These are phyloP conservation scores for Paecilomyces dactylethromorphus DNA, from an alignment of 2,329 filamentous ascomycete genomes.

Conservation along the genomic window DNA sequence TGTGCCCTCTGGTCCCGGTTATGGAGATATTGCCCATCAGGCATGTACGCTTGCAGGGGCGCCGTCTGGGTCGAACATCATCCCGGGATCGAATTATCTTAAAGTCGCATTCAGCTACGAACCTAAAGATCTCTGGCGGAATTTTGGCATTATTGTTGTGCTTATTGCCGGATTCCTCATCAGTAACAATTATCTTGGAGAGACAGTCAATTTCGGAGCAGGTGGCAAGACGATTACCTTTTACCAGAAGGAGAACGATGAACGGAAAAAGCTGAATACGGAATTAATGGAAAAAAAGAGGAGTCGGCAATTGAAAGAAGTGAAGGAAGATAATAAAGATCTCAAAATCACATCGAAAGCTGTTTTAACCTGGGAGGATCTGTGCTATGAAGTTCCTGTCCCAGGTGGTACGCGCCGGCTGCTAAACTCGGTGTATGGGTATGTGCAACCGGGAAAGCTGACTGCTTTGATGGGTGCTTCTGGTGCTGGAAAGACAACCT, in stretches of 20 bases:
- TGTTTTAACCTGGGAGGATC: slow-evolving; percentile 77
- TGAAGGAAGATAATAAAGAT: slow-evolving; percentile 40
- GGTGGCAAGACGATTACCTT: slow-evolving; percentile 40
- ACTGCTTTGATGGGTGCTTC: slow-evolving; percentile 78
- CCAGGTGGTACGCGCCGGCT: slow-evolving; percentile 40
- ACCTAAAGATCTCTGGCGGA: slow-evolving; percentile 57
- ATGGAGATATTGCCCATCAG: slow-evolving; percentile 45
- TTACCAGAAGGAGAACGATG: slow-evolving; percentile 26
- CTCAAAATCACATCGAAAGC: slow-evolving; percentile 58
- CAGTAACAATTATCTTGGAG: slow-evolving; percentile 33
- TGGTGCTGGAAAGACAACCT: slow-evolving; percentile 48
- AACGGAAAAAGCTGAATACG: slow-evolving; percentile 30
- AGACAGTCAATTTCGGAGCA: slow-evolving; percentile 55
- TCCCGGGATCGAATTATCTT: slow-evolving; percentile 53
- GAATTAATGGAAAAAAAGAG: slow-evolving; percentile 29
- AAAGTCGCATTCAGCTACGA: slow-evolving; percentile 48
- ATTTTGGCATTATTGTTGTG: slow-evolving; percentile 72
- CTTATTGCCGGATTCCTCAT: slow-evolving; percentile 69
- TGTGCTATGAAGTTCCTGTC: slow-evolving; percentile 62
- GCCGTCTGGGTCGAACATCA: slow-evolving; percentile 44
- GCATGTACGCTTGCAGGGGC: slow-evolving; percentile 55
- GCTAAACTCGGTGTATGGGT: slow-evolving; percentile 60
- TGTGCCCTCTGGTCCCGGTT: slow-evolving; percentile 47
- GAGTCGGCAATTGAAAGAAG: slow-evolving; percentile 12
- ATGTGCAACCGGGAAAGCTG: slow-evolving; percentile 68